Conservation (phyloP, 225 moss, liverwort and hornwort genomes). For the Sphagnum tenellum region DNA sequence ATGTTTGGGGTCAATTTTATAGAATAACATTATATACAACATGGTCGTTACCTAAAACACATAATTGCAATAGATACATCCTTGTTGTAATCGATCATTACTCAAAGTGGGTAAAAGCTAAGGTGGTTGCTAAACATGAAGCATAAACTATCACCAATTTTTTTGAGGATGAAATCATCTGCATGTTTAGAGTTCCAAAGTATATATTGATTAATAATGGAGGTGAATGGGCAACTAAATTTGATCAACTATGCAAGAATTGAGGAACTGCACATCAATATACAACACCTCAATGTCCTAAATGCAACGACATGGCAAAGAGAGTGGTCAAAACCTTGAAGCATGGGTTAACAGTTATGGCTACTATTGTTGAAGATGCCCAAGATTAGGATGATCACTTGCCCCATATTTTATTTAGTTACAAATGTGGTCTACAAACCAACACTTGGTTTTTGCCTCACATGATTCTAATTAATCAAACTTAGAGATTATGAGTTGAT, state of each 20-base stretch:
- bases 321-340: not conserved
- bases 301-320: not conserved
- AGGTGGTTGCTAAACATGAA: no score
- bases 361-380: not conserved
- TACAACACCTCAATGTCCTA: not conserved
- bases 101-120: no score
- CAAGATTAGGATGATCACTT: not conserved
- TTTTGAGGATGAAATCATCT: not conserved
- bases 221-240: not conserved
- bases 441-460: no score
- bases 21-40: no score
- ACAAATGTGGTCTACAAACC: no score
- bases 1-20: no score
- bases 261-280: not conserved
- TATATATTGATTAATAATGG: not conserved
- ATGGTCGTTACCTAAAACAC: no score
- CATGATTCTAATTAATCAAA: no score
- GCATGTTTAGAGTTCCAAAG: not conserved
- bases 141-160: not conserved
- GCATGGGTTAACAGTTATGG: not conserved
- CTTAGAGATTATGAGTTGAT: not conserved
- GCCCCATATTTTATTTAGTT: not conserved
- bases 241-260: not conserved
- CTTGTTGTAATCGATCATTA: no score
- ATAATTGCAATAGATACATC: no score